Conservation (phyloP, 768 basidiomycete species). For the Hypholoma fasciculare region DNA sequence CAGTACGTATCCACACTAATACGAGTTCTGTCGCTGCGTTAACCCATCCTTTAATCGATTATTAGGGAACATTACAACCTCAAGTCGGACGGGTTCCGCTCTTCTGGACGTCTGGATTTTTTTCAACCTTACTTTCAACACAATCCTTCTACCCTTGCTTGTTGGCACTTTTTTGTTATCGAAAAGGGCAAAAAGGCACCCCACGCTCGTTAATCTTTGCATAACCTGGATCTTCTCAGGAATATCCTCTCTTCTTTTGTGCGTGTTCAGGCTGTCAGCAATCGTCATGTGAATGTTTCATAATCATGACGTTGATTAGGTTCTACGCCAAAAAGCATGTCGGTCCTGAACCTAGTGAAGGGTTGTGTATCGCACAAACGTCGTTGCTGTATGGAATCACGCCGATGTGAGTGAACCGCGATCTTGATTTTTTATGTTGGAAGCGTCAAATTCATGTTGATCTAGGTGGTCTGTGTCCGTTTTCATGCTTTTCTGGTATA, state of each 20-base stretch:
- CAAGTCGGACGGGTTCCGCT: constrained; percentile 16
- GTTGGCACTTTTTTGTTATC: constrained; percentile 44
- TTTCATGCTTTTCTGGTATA: constrained; percentile 32
- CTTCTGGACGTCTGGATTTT: constrained; percentile 41
- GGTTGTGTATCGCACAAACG: constrained; percentile 45
- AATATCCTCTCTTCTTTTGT: constrained; percentile 43
- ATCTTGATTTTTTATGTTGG: background rate
- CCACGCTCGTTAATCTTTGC: constrained; percentile 45
- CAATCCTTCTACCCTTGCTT: constrained; percentile 43
- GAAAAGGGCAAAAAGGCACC: constrained; percentile 36
- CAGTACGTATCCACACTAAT: background rate
- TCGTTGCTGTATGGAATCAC: constrained; percentile 39
- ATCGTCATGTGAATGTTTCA: too few relatives aligned
- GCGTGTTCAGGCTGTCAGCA: constrained; percentile 12
- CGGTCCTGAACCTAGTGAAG: constrained; percentile 32
- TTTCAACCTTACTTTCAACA: constrained; percentile 47
- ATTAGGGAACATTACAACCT: background rate
- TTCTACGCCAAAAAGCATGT: constrained; percentile 40
- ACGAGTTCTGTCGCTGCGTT: background rate
- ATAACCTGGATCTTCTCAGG: constrained; percentile 49
- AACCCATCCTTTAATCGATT: background rate
- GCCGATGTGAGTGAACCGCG: constrained; percentile 31
- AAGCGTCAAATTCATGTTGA: background rate
- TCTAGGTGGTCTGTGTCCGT: constrained; percentile 38
- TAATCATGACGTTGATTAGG: constrained; percentile 13